Evolutionary conservation across 768 basidiomycete genomes (phyloP).

Genomic region (Xanthoconium purpureum): DNA sequence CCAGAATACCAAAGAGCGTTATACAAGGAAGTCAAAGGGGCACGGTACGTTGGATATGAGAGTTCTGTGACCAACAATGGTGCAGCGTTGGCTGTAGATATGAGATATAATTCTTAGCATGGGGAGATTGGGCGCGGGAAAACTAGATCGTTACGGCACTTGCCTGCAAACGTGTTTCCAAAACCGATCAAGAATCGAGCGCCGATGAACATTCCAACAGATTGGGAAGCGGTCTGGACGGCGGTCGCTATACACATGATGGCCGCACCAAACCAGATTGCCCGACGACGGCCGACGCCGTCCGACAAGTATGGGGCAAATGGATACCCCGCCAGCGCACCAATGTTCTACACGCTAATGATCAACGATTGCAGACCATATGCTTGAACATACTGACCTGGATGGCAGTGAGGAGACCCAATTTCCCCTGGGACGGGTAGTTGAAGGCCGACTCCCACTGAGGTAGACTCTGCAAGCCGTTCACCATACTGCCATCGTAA

Average conservation of each 20-base stretch:
- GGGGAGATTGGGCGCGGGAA: too few species aligned
- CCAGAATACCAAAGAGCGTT: slow-evolving; percentile 90
- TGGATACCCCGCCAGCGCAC: slow-evolving; percentile 65
- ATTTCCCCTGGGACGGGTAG: slow-evolving; percentile 50
- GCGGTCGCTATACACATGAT: slow-evolving; percentile 69
- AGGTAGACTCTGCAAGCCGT: slow-evolving; percentile 68
- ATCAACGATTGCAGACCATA: background rate
- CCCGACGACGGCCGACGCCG: slow-evolving; percentile 60
- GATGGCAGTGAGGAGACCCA: slow-evolving; percentile 71
- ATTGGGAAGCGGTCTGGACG: slow-evolving; percentile 65
- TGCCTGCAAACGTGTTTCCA: slow-evolving; percentile 67
- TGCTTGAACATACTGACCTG: slow-evolving; percentile 40
- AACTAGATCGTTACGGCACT: slow-evolving; percentile 14
- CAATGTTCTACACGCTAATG: slow-evolving; percentile 53
- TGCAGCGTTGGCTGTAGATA: slow-evolving; percentile 55
- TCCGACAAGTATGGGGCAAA: slow-evolving; percentile 72
- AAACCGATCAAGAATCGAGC: slow-evolving; percentile 78
- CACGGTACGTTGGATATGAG: slow-evolving; percentile 78
- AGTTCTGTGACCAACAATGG: slow-evolving; percentile 83
- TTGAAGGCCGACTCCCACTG: slow-evolving; percentile 65
- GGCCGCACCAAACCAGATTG: slow-evolving; percentile 63
- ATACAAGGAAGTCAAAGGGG: slow-evolving; percentile 71
- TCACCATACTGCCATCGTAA: slow-evolving; percentile 78
- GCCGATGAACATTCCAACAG: slow-evolving; percentile 78
- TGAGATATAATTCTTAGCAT: background rate